Evolutionary conservation across 768 basidiomycete species (phyloP).

Genomic region (Lactifluus echinatus): DNA sequence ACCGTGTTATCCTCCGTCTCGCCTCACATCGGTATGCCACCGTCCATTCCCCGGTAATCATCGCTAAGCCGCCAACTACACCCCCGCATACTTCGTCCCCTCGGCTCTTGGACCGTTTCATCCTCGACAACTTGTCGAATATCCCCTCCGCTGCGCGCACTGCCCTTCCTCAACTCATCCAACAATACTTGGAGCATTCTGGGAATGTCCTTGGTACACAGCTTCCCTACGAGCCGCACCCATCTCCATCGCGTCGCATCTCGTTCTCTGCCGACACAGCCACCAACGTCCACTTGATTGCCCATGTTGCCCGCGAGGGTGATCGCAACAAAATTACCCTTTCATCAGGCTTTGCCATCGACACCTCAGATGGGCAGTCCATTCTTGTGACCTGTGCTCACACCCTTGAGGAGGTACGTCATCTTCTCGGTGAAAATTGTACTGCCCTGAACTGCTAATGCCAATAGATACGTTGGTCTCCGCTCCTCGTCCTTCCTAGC

Average conservation of each 20-base stretch:
- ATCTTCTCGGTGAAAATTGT: neutral
- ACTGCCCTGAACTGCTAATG: neutral
- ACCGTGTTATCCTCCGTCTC: too few species aligned
- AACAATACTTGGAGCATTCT: slow-evolving; percentile 35
- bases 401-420: slow-evolving; percentile 49
- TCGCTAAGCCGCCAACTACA: neutral
- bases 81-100: neutral
- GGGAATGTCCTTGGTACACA: slow-evolving; percentile 35
- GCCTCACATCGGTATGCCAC: neutral
- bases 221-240: slow-evolving; percentile 46
- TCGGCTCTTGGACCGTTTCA: slow-evolving; percentile 3
- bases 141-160: neutral
- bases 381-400: slow-evolving; percentile 52
- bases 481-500: slow-evolving; percentile 22
- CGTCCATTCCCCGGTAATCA: neutral
- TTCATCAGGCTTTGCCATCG: slow-evolving; percentile 51
- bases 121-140: slow-evolving; percentile 11
- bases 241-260: slow-evolving; percentile 27
- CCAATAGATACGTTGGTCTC: slow-evolving; percentile 31
- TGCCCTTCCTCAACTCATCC: slow-evolving; percentile 29
- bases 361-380: slow-evolving; percentile 26
- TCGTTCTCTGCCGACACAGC: slow-evolving; percentile 18
- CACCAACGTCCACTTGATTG: slow-evolving; percentile 38
- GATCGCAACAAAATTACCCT: slow-evolving; percentile 39
- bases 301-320: slow-evolving; percentile 37